A percentile compares a stretch with the other conserved stretches of the same genome.
phyloP scores from a whole-genome alignment of 192 early-diverging fungal species.

The Oehlia diaphana region DNA sequence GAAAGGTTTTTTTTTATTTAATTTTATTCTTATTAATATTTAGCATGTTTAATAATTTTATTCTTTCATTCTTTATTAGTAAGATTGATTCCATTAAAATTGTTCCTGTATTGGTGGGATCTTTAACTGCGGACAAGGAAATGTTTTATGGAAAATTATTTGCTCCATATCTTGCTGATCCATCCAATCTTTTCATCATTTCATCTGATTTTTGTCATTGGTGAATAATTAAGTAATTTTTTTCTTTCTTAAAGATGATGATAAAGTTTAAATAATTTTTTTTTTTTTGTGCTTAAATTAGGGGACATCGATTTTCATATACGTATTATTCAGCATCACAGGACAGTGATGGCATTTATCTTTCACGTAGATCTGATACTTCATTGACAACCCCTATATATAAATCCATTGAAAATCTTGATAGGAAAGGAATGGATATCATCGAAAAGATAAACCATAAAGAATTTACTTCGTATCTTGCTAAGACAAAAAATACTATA shows the following conservation, averaged over 20 bases:
- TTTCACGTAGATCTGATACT: conserved; percentile 20
- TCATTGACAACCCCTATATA: conserved; percentile 58
- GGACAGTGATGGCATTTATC: conserved; percentile 12
- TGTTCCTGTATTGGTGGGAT: conserved; percentile 90
- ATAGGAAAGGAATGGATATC: conserved; percentile 76
- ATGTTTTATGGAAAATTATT: conserved; percentile 69
- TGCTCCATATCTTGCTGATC: conserved; percentile 68
- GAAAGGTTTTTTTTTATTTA: conserved; percentile 45
- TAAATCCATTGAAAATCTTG: conserved; percentile 76
- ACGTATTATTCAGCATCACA: conserved; percentile 58
- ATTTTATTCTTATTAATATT: neutral
- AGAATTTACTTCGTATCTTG: conserved; percentile 70
- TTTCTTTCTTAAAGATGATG: neutral
- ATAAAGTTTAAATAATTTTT: neutral
- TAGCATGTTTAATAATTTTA: neutral
- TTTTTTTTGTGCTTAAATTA: conserved; percentile 7
- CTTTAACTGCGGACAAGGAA: conserved; percentile 61
- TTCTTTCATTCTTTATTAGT: conserved; percentile 27
- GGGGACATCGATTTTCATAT: conserved; percentile 85
- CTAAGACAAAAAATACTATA: conserved; percentile 85
- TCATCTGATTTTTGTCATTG: conserved; percentile 99
- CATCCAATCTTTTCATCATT: conserved; percentile 83
- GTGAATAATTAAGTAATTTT: conserved; percentile 33
- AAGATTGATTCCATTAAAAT: conserved; percentile 62
- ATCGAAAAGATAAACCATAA: conserved; percentile 65